A percentile compares a stretch with the other conserved stretches of the same genome.
These are phyloP conservation scores for Acephala macrosclerotiorum DNA, from an alignment of 2,329 filamentous ascomycete species.

Conservation along the genomic window DNA sequence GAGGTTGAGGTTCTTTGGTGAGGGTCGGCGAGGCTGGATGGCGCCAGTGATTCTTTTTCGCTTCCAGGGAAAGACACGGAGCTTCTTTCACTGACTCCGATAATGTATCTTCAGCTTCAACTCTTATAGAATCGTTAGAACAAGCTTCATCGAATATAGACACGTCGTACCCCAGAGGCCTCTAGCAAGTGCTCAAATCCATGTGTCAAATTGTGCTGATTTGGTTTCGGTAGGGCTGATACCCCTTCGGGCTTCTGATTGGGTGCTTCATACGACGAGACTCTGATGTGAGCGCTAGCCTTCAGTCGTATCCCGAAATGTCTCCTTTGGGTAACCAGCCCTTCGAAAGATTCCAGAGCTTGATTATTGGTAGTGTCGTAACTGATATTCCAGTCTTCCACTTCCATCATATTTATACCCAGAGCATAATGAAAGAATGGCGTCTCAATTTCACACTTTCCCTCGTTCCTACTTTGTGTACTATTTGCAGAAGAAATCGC, in stretches of 20 bases:
- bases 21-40: neutral
- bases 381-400: no score
- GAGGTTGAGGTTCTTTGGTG: neutral
- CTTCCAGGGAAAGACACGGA: neutral
- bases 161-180: neutral
- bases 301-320: neutral
- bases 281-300: neutral
- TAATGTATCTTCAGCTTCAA: neutral
- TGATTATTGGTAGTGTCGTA: neutral
- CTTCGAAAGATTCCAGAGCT: no score
- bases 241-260: neutral
- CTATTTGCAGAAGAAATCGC: neutral
- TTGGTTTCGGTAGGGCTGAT: neutral
- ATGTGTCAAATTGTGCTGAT: neutral
- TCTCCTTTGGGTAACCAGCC: neutral
- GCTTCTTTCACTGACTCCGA: neutral
- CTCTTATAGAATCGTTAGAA: neutral
- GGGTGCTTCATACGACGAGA: neutral
- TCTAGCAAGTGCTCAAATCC: neutral
- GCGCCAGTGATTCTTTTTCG: neutral
- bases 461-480: neutral
- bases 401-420: no score
- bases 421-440: neutral
- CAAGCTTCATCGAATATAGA: neutral
- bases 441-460: neutral